Conservation (phyloP, 2,329 filamentous ascomycete species). For the Cercospora sp. region DNA sequence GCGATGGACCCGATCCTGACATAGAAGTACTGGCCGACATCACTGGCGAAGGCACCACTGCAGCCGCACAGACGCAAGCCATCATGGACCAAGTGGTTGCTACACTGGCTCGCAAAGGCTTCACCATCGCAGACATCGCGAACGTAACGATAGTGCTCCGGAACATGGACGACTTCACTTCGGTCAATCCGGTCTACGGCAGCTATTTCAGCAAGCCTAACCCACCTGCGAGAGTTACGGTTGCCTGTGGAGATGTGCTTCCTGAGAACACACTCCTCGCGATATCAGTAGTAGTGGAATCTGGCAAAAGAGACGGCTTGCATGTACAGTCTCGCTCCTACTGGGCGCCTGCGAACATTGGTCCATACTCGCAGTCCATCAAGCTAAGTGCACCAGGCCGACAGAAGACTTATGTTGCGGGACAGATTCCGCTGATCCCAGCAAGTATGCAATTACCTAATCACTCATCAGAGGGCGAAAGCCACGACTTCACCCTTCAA, state of each 20-base stretch:
- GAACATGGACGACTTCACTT: slow-evolving; percentile 74
- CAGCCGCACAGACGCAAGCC: slow-evolving; percentile 43
- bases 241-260: slow-evolving; percentile 71
- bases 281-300: slow-evolving; percentile 50
- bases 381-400: slow-evolving; percentile 46
- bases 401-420: slow-evolving; percentile 67
- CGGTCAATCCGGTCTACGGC: slow-evolving; percentile 74
- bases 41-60: slow-evolving; percentile 39
- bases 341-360: slow-evolving; percentile 97
- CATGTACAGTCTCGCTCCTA: slow-evolving; percentile 94
- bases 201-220: slow-evolving; percentile 73
- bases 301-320: slow-evolving; percentile 52
- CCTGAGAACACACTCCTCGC: slow-evolving; percentile 63
- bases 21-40: slow-evolving; percentile 32
- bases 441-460: slow-evolving; percentile 66
- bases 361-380: slow-evolving; percentile 91
- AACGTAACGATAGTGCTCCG: slow-evolving; percentile 68
- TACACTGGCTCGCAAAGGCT: slow-evolving; percentile 14
- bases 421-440: slow-evolving; percentile 87
- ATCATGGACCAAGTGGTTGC: slow-evolving; percentile 42
- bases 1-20: not conserved
- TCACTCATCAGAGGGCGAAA: not conserved
- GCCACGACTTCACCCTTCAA: slow-evolving; percentile 49
- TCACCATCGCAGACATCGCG: slow-evolving; percentile 36
- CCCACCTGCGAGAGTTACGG: slow-evolving; percentile 80